Conservation (phyloP, 805 yeast species). For the Kuraishia capsulata region DNA sequence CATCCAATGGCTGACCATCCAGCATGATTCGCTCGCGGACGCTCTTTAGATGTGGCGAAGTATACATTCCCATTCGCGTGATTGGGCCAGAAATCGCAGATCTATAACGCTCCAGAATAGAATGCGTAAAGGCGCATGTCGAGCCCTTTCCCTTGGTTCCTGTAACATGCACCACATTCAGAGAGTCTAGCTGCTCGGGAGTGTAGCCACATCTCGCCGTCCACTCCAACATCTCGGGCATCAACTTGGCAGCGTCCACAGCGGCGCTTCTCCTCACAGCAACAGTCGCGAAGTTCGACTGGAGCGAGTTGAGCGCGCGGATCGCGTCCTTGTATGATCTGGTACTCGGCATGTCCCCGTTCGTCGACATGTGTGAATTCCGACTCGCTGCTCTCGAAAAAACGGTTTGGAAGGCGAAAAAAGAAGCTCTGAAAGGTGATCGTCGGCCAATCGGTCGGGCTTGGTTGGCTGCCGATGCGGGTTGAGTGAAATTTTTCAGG, state of each 20-base stretch:
- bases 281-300: constrained; percentile 83
- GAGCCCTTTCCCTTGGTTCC: constrained; percentile 99
- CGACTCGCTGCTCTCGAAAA: too few relatives aligned
- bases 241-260: constrained; percentile 54
- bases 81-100: constrained; percentile 14
- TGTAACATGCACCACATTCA: constrained; percentile 85
- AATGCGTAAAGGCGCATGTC: constrained; percentile 88
- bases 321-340: constrained; percentile 59
- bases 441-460: too few relatives aligned
- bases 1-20: constrained; percentile 77
- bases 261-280: constrained; percentile 67
- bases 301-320: constrained; percentile 72
- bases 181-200: constrained; percentile 56
- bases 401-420: too few relatives aligned
- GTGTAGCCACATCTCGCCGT: constrained; percentile 58
- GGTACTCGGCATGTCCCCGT: too few relatives aligned
- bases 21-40: constrained; percentile 89
- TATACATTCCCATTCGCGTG: constrained; percentile 78
- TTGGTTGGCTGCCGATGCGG: too few relatives aligned
- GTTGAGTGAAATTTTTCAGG: too few relatives aligned
- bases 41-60: constrained; percentile 91
- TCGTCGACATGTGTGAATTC: too few relatives aligned
- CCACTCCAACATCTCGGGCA: constrained; percentile 85
- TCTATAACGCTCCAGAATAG: constrained; percentile 63
- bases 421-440: too few relatives aligned